These are phyloP conservation scores for Elasticomyces elasticus DNA, from an alignment of 495 filamentous ascomycete species.

Conservation along the genomic window DNA sequence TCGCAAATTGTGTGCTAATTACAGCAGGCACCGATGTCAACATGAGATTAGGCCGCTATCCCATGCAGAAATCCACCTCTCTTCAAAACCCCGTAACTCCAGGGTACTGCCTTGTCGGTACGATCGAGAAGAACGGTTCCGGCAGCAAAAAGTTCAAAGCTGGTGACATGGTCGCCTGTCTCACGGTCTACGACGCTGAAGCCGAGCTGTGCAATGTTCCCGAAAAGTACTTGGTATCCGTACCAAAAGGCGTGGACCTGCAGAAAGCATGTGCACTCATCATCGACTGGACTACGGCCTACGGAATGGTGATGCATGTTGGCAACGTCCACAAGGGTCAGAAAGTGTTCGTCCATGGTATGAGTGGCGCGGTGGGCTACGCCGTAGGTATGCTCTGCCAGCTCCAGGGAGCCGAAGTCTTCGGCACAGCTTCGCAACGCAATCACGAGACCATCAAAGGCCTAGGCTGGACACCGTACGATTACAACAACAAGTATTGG, in stretches of 20 bases:
- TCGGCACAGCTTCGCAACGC: constrained; percentile 34
- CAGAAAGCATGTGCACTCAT: constrained; percentile 28
- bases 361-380: constrained; percentile 37
- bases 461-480: constrained; percentile 30
- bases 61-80: constrained; percentile 31
- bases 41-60: constrained; percentile 38
- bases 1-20: too few species aligned
- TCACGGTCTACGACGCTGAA: constrained; percentile 36
- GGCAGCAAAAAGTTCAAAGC: constrained; percentile 22
- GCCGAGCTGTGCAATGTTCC: constrained; percentile 33
- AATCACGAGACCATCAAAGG: constrained; percentile 32
- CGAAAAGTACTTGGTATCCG: constrained; percentile 33
- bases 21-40: constrained; percentile 35
- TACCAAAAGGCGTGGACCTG: constrained; percentile 31
- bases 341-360: constrained; percentile 38
- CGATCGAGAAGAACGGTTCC: constrained; percentile 26
- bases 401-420: constrained; percentile 33
- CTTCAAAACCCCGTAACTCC: constrained; percentile 39
- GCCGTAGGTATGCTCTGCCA: constrained; percentile 29
- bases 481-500: constrained; percentile 39
- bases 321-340: constrained; percentile 33
- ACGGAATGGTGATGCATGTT: constrained; percentile 32
- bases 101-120: constrained; percentile 36
- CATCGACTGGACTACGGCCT: constrained; percentile 37
- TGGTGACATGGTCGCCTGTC: constrained; percentile 31